Evolutionary conservation across 164 flowering plant genomes (phyloP), one percentile per base, ranked within the genome.

Genomic region (Chimonanthus salicifolius): DNA sequence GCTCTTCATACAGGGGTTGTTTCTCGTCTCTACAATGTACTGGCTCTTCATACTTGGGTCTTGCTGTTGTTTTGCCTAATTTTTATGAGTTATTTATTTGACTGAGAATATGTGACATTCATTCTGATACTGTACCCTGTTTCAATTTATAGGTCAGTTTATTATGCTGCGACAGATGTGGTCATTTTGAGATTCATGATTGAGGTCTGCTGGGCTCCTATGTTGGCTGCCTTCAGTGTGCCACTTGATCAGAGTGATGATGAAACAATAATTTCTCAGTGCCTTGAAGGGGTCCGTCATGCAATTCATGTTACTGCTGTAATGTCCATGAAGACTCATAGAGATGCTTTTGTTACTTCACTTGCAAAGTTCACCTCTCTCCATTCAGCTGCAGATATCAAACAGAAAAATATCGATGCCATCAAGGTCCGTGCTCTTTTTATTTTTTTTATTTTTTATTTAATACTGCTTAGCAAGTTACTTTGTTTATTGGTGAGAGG

Each of bases 121-220:
- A n/a, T 67, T 47, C 51, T 77, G 78, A 81, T 65, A 45, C 72
- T 62, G 73, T 64, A 18, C 73, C 15, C 48, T 62, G 8, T 80
- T 71, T 72, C 68, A 63, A 80, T 74, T 77, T 90, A 83, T 81
- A 96, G 99, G 93, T 96, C 99, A 81, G 91, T 89, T 78, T 96
- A 91, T 82, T 94, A 96, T 86, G 96, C 99, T 7, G 99, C 99
- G 58, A 90, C 96, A 71, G 98, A 96, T 88, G 98, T 91, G 62
- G 92, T 91, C 71, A 92, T 92, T 74, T 90, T 96, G 71, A 85
- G 90, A 81, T 94, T 96, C 87, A 96, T 96, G 99, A 80, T 92
- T 69, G 99, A 96, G 85, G 98, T 86, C 50, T 94, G 99, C 80
- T 96, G 99, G 99, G 99, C 99, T 83, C 99, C 99, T 10, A 96